phyloP scores from a whole-genome alignment of 73 alveolate species.

The Tetrahymena borealis region DNA sequence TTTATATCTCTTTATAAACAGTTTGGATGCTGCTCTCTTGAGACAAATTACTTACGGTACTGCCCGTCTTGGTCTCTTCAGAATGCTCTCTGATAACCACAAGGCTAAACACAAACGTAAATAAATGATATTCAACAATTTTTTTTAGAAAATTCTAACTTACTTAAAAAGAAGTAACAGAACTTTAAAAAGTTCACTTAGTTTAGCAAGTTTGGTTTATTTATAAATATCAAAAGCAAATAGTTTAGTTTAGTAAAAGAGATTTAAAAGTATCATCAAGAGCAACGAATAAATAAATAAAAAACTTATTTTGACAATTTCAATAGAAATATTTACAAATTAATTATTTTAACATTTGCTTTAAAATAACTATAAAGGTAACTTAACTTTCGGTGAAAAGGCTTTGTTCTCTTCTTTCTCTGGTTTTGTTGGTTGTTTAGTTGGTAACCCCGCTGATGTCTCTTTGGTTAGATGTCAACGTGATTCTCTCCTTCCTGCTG shows the following conservation, averaged over 20 bases:
- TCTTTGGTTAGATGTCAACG: constrained; percentile 73
- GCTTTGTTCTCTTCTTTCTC: constrained; percentile 57
- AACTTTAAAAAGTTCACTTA: no score
- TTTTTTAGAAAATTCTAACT: no score
- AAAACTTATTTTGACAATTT: not conserved
- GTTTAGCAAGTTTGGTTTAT: no score
- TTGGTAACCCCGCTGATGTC: constrained; percentile 87
- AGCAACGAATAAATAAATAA: no score
- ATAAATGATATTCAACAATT: no score
- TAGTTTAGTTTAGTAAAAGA: no score
- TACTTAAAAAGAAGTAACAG: no score
- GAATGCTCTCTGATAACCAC: constrained; percentile 23
- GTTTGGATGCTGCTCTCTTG: constrained; percentile 65
- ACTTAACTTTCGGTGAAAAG: constrained; percentile 47
- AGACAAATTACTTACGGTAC: constrained; percentile 77
- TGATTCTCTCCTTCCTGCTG: constrained; percentile 67
- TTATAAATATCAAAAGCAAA: no score
- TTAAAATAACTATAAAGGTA: constrained; percentile 6
- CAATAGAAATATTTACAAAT: not conserved
- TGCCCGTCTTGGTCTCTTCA: constrained; percentile 67
- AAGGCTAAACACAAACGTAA: constrained; percentile 37
- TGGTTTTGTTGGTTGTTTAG: constrained; percentile 77
- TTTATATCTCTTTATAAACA: not conserved
- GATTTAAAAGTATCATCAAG: no score
- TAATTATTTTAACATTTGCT: not conserved